Evolutionary conservation across 2,329 filamentous ascomycete species (phyloP).

Genomic region (Phyllachora maydis): DNA sequence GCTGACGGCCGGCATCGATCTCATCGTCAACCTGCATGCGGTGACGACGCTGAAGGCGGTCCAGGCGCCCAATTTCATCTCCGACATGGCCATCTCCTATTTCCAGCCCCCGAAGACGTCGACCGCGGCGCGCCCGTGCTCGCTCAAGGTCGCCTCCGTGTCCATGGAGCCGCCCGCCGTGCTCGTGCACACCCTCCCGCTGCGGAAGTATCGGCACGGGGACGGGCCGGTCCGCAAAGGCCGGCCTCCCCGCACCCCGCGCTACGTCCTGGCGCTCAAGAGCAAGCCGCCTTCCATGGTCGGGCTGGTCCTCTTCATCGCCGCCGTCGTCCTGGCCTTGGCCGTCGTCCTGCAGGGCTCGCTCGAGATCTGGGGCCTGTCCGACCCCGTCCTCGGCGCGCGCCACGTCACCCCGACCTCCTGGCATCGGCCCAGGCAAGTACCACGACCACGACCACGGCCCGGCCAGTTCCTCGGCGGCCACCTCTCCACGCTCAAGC

Average conservation of each 20-base stretch:
- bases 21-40: constrained; percentile 29
- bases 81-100: constrained; percentile 33
- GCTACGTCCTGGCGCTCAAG: constrained; percentile 48
- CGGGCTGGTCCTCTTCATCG: no score
- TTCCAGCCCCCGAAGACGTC: constrained; percentile 32
- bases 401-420: constrained; percentile 28
- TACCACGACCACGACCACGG: no score
- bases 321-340: constrained; percentile 28
- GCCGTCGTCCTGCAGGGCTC: constrained; percentile 38
- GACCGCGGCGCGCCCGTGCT: constrained; percentile 26
- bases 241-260: constrained; percentile 26
- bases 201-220: constrained; percentile 24
- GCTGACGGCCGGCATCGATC: constrained; percentile 19
- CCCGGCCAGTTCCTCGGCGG: no score
- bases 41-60: constrained; percentile 30
- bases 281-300: constrained; percentile 29
- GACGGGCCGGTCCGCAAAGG: constrained; percentile 12
- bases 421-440: constrained; percentile 10
- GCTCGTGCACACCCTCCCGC: constrained; percentile 58
- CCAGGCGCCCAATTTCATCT: constrained; percentile 37
- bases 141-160: constrained; percentile 61
- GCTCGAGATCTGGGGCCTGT: constrained; percentile 38
- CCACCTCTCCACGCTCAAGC: no score
- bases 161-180: constrained; percentile 57
- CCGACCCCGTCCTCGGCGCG: constrained; percentile 33